Percentiles rank a stretch among this genome's conserved stretches.
Evolutionary conservation across 805 yeast species (phyloP).

Genomic region (Zygosaccharomyces rouxii): DNA sequence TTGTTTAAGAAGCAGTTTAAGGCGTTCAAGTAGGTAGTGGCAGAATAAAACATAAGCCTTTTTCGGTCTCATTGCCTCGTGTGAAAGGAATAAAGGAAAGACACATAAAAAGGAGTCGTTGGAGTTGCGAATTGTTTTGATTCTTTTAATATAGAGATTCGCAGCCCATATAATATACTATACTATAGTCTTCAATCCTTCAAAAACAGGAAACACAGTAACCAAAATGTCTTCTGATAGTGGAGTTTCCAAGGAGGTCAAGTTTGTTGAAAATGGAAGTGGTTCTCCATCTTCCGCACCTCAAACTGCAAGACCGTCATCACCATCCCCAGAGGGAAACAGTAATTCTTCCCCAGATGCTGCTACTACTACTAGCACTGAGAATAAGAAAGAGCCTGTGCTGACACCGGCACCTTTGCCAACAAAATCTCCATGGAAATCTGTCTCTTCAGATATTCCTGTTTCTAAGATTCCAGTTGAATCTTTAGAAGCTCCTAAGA

Average conservation of each 20-base stretch:
- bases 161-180: background rate
- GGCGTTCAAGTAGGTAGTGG: background rate
- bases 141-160: background rate
- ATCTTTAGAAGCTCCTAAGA: slow-evolving; percentile 17
- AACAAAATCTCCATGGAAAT: slow-evolving; percentile 34
- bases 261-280: background rate
- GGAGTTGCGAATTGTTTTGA: slow-evolving; percentile 4
- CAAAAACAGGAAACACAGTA: background rate
- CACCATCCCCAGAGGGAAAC: background rate
- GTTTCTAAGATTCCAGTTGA: slow-evolving; percentile 23
- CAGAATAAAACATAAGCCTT: slow-evolving; percentile 41
- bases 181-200: background rate
- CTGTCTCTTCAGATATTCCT: slow-evolving; percentile 25
- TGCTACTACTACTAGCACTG: background rate
- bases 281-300: slow-evolving; percentile 8
- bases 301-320: slow-evolving; percentile 1
- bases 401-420: slow-evolving; percentile 36
- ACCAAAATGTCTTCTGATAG: slow-evolving; percentile 4
- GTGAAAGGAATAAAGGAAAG: slow-evolving; percentile 18
- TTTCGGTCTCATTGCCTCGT: slow-evolving; percentile 25
- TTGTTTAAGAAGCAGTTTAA: background rate
- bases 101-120: slow-evolving; percentile 21
- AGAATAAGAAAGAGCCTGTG: slow-evolving; percentile 16
- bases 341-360: background rate
- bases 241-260: slow-evolving; percentile 3